Evolutionary conservation across 768 basidiomycete species (phyloP), one percentile per base, ranked within the genome.

Genomic region (Termitomyces sp.): DNA sequence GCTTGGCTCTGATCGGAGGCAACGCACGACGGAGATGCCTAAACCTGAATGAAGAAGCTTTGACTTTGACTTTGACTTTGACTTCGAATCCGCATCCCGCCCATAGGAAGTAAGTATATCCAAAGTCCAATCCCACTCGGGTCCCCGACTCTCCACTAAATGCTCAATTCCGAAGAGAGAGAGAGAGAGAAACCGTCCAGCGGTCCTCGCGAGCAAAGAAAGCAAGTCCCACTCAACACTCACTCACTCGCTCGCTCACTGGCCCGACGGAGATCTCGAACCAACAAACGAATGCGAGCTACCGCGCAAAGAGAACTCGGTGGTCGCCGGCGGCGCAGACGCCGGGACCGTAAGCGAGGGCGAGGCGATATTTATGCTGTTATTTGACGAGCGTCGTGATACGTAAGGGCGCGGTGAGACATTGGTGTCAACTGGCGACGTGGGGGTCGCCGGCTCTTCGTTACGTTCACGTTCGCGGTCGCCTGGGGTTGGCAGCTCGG

Each of bases 371-470:
- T n/a, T n/a, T n/a, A 79, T 74, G 9, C 76, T 75, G 39, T 71
- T 71, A 43, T 70, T 69, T 1, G 79, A 76, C 1, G 80, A 77
- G 1, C 83, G 82, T 3, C 86, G 82, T 1, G 83, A 76, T 24
- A 87, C 69, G 61, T 88, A 89, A 10, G 84, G 81, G n/a, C 77
- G 74, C 1, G 85, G 81, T 0, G 76, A 64, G 2, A 78, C 77
- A 59, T 79, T 81, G 22, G 72, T 66, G 9, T 65, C 67, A 37
- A 51, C 68, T 24, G 56, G 58, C n/a, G 67, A 58, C 24, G 69
- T 67, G 26, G 74, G 68, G 14, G 72, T 43, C 0, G 16, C 59
- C 32, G 72, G 63, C 18, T 63, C 62, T 8, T 63, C 59, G 2
- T 20, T 55, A 16, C 43, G 56, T 3, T 61, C n/a, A n/a, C n/a